Percentiles rank a stretch among this genome's conserved stretches.
Conservation (phyloP, 1,139 yeast species). For the Magnusiomyces suaveolens region DNA sequence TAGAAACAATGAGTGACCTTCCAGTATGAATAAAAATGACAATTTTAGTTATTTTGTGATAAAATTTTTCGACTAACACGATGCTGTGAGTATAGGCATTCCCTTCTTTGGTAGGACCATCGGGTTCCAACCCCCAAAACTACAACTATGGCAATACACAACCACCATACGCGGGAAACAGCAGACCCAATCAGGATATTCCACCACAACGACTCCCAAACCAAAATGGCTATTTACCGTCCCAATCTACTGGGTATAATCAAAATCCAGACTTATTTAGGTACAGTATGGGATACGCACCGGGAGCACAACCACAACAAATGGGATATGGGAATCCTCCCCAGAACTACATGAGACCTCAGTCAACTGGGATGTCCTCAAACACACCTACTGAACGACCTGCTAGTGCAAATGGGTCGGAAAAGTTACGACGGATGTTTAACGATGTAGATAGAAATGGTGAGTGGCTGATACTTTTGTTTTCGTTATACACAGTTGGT, state of each 20-base stretch:
- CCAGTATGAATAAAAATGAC: neutral
- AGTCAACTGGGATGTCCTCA: too few species aligned
- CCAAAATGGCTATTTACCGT: neutral
- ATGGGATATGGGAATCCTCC: too few species aligned
- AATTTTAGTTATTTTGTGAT: too few species aligned
- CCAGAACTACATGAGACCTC: too few species aligned
- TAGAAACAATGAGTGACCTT: neutral
- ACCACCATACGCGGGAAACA: neutral
- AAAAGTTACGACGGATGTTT: slow-evolving; percentile 23
- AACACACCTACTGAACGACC: neutral
- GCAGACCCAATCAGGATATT: neutral
- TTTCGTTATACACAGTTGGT: too few species aligned
- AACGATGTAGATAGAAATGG: slow-evolving; percentile 25
- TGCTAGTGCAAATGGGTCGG: neutral
- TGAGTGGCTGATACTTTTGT: too few species aligned
- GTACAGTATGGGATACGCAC: neutral
- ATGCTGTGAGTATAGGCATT: neutral
- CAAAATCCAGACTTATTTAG: neutral
- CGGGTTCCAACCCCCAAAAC: neutral
- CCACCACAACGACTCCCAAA: neutral
- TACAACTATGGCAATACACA: neutral
- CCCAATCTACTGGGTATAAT: neutral
- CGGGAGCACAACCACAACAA: neutral
- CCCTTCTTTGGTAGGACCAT: neutral
- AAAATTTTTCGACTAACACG: neutral